A percentile compares a stretch with the other conserved stretches of the same genome.
phyloP scores from a whole-genome alignment of 2,329 filamentous ascomycete genomes.

The Penicillium sp. region DNA sequence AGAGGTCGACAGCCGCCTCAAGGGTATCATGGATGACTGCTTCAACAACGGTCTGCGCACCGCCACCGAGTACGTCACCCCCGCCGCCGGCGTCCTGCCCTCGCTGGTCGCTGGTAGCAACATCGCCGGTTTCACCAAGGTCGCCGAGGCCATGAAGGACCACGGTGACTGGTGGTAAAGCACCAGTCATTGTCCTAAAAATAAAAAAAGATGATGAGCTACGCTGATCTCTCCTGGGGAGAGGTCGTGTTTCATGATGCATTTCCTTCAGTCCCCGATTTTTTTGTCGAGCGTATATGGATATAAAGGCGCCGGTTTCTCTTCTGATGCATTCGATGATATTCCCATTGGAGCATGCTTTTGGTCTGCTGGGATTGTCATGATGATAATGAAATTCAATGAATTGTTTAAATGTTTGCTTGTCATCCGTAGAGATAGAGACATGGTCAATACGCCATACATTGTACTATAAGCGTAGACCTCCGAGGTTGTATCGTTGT shows the following conservation, averaged over 20 bases:
- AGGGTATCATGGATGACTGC: slow-evolving; percentile 90
- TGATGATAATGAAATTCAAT: slow-evolving; percentile 29
- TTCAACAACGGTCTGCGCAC: slow-evolving; percentile 88
- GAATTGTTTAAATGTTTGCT: no score
- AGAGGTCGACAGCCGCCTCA: slow-evolving; percentile 88
- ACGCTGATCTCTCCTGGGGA: slow-evolving; percentile 11
- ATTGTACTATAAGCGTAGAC: no score
- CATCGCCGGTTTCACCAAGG: slow-evolving; percentile 97
- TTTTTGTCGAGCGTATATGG: slow-evolving; percentile 23
- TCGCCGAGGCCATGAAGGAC: slow-evolving; percentile 88
- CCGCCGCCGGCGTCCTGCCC: slow-evolving; percentile 78
- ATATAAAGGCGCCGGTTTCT: slow-evolving; percentile 35
- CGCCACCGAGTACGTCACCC: slow-evolving; percentile 80
- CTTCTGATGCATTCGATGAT: slow-evolving; percentile 29
- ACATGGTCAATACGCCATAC: no score
- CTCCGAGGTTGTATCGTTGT: no score
- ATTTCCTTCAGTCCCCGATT: slow-evolving; percentile 21
- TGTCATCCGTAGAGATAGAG: no score
- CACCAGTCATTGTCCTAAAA: slow-evolving; percentile 9
- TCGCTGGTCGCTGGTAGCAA: slow-evolving; percentile 90
- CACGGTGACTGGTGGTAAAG: slow-evolving; percentile 87
- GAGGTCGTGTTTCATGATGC: slow-evolving; percentile 16
- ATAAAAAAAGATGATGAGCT: slow-evolving; percentile 16
- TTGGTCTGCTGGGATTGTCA: slow-evolving; percentile 20
- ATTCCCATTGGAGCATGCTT: slow-evolving; percentile 25